Evolutionary conservation across 2,329 filamentous ascomycete species (phyloP).

Genomic region (Penicillium concentricum): DNA sequence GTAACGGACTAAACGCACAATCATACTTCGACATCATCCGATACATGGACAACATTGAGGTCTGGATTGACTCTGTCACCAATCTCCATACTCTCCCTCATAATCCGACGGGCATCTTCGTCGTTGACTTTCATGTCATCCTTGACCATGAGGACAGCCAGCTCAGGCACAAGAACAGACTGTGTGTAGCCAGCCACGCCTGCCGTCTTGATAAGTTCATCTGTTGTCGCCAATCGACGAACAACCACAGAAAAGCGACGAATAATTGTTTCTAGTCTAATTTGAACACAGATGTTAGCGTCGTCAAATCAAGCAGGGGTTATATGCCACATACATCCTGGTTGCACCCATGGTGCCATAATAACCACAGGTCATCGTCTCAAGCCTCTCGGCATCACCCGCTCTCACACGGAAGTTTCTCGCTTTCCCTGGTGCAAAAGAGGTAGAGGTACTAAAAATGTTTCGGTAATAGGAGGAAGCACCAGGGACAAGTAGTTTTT

Average conservation of each 20-base stretch:
- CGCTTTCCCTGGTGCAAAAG: slow-evolving; percentile 57
- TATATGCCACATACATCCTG: slow-evolving; percentile 56
- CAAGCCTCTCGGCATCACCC: slow-evolving; percentile 43
- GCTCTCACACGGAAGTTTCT: slow-evolving; percentile 58
- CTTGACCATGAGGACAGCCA: slow-evolving; percentile 55
- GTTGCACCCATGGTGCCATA: slow-evolving; percentile 75
- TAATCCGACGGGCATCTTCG: slow-evolving; percentile 53
- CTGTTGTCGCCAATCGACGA: slow-evolving; percentile 61
- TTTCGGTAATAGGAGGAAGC: slow-evolving; percentile 60
- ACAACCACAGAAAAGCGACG: slow-evolving; percentile 59
- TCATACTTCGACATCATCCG: slow-evolving; percentile 4
- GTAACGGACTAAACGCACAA: neutral
- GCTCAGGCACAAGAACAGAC: slow-evolving; percentile 73
- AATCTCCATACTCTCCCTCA: slow-evolving; percentile 66
- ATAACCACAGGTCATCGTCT: slow-evolving; percentile 70
- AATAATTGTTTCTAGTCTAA: slow-evolving; percentile 59
- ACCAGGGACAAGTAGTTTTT: slow-evolving; percentile 56
- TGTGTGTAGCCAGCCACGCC: slow-evolving; percentile 70
- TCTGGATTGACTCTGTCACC: slow-evolving; percentile 69
- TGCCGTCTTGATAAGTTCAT: slow-evolving; percentile 64
- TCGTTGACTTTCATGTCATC: slow-evolving; percentile 56
- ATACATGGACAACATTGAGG: slow-evolving; percentile 48
- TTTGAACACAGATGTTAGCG: neutral
- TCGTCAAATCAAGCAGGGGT: neutral
- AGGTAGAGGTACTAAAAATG: slow-evolving; percentile 53